phyloP scores from a whole-genome alignment of 208 protist genomes.

The Wallacemonas sp. region DNA sequence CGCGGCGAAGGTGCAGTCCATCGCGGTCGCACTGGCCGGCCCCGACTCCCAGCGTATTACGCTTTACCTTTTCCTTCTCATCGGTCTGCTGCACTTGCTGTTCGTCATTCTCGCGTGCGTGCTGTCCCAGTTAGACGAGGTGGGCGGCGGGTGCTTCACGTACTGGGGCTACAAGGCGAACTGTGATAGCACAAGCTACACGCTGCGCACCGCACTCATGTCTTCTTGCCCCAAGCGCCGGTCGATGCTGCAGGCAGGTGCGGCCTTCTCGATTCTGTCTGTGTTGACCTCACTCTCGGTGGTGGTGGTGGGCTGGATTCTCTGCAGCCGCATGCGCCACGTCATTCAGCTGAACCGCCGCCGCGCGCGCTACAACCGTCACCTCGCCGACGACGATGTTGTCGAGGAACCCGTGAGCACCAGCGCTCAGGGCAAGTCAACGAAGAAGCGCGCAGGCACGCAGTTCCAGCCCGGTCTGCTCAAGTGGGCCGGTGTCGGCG shows the following conservation, averaged over 20 bases:
- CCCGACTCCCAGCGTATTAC: conserved; percentile 36
- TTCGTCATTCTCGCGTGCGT: conserved; percentile 57
- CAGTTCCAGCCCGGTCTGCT: conserved; percentile 24
- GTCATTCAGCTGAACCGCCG: conserved; percentile 6
- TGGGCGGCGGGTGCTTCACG: conserved; percentile 69
- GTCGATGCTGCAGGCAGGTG: conserved; percentile 36
- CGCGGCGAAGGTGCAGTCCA: conserved; percentile 10
- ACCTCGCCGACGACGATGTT: neutral
- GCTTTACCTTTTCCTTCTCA: conserved; percentile 42
- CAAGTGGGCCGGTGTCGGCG: conserved; percentile 41
- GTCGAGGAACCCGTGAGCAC: neutral
- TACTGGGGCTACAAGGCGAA: conserved; percentile 76
- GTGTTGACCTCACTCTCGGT: conserved; percentile 38
- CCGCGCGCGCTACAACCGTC: neutral
- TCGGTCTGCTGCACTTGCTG: conserved; percentile 41
- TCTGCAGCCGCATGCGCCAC: conserved; percentile 35
- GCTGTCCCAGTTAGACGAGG: conserved; percentile 73
- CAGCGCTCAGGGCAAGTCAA: neutral
- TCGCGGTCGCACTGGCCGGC: conserved; percentile 9
- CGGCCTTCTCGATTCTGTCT: conserved; percentile 74
- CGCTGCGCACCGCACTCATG: conserved; percentile 37
- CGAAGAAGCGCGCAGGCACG: neutral
- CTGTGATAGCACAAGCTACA: conserved; percentile 74
- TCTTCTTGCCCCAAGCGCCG: conserved; percentile 19
- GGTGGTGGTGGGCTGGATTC: conserved; percentile 31